A percentile compares a stretch with the other conserved stretches of the same genome.
Evolutionary conservation across 2,329 filamentous ascomycete species (phyloP).

Genomic region (Dactylonectria estremocensis): DNA sequence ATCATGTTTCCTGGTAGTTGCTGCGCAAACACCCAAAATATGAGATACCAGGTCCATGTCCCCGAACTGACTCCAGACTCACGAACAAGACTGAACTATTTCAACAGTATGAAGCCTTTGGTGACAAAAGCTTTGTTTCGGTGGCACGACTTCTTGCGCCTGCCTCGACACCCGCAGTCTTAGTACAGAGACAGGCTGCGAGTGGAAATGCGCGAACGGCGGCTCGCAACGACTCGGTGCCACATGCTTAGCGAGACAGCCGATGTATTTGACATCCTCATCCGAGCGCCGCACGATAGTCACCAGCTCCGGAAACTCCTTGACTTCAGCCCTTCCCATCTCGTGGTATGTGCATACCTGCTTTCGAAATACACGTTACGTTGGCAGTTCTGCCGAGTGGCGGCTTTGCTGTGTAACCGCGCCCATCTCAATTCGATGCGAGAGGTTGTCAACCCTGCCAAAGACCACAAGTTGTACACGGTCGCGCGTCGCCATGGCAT

Average conservation of each 20-base stretch:
- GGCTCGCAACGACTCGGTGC: slow-evolving; percentile 2
- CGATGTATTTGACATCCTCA: slow-evolving; percentile 60
- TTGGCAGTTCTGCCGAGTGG: slow-evolving; percentile 58
- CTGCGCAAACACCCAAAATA: too few relatives aligned
- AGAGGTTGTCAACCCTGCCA: slow-evolving; percentile 62
- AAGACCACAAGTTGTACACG: slow-evolving; percentile 52
- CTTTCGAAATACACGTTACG: slow-evolving; percentile 60
- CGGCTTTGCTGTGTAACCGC: slow-evolving; percentile 51
- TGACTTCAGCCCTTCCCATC: slow-evolving; percentile 41
- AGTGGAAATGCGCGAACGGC: slow-evolving; percentile 21
- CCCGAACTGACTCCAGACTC: too few relatives aligned
- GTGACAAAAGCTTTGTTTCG: neutral
- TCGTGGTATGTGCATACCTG: slow-evolving; percentile 58
- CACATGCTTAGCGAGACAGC: slow-evolving; percentile 59
- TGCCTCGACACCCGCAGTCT: slow-evolving; percentile 6
- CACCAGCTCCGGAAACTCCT: slow-evolving; percentile 50
- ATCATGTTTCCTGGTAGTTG: too few relatives aligned
- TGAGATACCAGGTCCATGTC: too few relatives aligned
- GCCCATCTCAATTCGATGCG: slow-evolving; percentile 47
- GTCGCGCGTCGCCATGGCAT: slow-evolving; percentile 58
- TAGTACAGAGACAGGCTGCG: slow-evolving; percentile 24
- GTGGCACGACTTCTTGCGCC: slow-evolving; percentile 11
- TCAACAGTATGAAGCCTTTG: neutral
- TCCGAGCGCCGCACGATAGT: slow-evolving; percentile 57
- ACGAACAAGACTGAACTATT: too few relatives aligned